These are phyloP conservation scores for Abrus precatorius DNA, from an alignment of 306 rosid species.

Conservation along the genomic window DNA sequence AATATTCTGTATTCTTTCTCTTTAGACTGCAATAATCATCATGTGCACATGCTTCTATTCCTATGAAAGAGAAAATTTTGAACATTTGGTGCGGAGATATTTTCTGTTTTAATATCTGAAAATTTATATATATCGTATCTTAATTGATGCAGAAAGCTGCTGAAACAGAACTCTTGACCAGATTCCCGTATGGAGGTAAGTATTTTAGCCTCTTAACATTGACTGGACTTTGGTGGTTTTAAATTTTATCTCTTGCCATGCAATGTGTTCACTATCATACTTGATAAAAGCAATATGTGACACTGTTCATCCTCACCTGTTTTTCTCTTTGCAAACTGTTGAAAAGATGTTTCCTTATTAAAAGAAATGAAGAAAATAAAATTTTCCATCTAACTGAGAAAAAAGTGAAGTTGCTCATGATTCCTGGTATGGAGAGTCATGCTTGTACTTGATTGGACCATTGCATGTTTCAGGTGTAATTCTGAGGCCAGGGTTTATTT, in stretches of 20 bases:
- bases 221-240: neutral
- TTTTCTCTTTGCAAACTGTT: neutral
- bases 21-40: neutral
- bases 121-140: conserved; percentile 29
- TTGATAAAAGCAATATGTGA: neutral
- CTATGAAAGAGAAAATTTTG: neutral
- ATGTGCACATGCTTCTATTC: conserved; percentile 16
- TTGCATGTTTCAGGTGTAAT: conserved; percentile 78
- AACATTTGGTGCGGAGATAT: neutral
- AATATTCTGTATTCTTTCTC: conserved; percentile 28
- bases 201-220: conserved; percentile 38
- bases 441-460: conserved; percentile 14
- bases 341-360: conserved; percentile 25
- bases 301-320: neutral
- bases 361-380: conserved; percentile 10
- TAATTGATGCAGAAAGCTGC: conserved; percentile 82
- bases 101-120: conserved; percentile 45
- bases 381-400: conserved; percentile 3
- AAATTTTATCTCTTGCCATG: conserved; percentile 3
- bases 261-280: neutral
- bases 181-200: conserved; percentile 87
- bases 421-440: conserved; percentile 12
- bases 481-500: conserved; percentile 94
- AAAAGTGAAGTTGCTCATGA: neutral
- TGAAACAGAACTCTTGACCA: conserved; percentile 80